These are phyloP conservation scores for Cryptosporidium parvum DNA, from an alignment of 169 alveolate genomes.

Conservation along the genomic window DNA sequence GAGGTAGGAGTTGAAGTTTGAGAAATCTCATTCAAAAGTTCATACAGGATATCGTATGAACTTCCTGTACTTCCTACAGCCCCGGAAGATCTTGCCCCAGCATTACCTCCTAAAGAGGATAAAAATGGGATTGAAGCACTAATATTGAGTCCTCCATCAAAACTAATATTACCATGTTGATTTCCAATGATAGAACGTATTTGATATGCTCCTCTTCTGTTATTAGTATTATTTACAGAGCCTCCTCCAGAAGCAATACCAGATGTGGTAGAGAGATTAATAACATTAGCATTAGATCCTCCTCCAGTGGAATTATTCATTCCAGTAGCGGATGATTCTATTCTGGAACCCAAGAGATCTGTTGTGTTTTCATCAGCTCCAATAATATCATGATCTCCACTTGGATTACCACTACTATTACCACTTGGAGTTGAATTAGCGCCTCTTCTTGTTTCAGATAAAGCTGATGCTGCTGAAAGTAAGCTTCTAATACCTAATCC, in stretches of 20 bases:
- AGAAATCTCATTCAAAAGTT: conserved; percentile 68
- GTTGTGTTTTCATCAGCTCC: neutral
- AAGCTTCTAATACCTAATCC: conserved; percentile 14
- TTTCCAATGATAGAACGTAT: conserved; percentile 58
- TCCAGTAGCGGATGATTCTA: neutral
- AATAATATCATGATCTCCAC: neutral
- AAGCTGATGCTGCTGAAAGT: conserved; percentile 41
- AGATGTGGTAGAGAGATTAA: neutral
- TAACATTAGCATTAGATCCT: neutral
- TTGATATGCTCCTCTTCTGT: conserved; percentile 46
- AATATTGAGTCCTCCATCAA: conserved; percentile 54
- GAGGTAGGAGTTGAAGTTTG: conserved; percentile 55
- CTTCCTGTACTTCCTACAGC: conserved; percentile 1
- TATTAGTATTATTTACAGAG: neutral
- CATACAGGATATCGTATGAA: conserved; percentile 61
- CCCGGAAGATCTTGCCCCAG: conserved; percentile 5
- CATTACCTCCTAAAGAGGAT: conserved; percentile 22
- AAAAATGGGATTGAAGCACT: conserved; percentile 48
- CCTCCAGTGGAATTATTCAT: neutral
- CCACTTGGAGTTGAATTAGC: neutral
- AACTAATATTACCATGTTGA: conserved; percentile 35
- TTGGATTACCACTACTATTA: neutral
- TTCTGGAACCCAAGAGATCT: neutral
- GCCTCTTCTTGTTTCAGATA: conserved; percentile 63
- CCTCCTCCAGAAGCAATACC: neutral